phyloP scores from a whole-genome alignment of 2,329 filamentous ascomycete species.

The Rugonectria rugulosa region DNA sequence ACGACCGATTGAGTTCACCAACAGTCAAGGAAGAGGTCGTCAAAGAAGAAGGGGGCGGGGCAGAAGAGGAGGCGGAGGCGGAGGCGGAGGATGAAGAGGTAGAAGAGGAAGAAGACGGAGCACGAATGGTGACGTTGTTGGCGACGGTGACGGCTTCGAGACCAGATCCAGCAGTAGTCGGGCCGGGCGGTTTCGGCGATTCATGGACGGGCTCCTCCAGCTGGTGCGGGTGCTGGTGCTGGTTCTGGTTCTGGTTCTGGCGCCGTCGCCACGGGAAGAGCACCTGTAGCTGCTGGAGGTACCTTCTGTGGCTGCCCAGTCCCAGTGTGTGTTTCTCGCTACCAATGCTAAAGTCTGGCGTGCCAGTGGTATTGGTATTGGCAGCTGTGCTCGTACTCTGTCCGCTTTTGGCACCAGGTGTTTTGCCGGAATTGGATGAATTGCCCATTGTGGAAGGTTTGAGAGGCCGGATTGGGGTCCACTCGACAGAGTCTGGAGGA shows the following conservation, averaged over 20 bases:
- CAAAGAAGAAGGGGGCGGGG: slow-evolving; percentile 18
- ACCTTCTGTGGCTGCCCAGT: slow-evolving; percentile 12
- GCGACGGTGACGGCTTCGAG: slow-evolving; percentile 40
- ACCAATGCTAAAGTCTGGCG: no score
- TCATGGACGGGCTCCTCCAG: slow-evolving; percentile 29
- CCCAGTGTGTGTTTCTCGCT: background rate
- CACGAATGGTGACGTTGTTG: slow-evolving; percentile 36
- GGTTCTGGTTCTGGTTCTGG: slow-evolving; percentile 17
- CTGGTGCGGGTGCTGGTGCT: background rate
- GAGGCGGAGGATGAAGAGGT: slow-evolving; percentile 11
- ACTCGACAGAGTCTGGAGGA: slow-evolving; percentile 9
- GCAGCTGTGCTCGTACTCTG: slow-evolving; percentile 16
- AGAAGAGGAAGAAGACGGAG: slow-evolving; percentile 20
- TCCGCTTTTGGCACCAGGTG: slow-evolving; percentile 32
- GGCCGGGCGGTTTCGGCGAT: slow-evolving; percentile 38
- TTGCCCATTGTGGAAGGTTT: slow-evolving; percentile 8
- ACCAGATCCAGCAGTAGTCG: slow-evolving; percentile 25
- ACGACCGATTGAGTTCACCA: slow-evolving; percentile 9
- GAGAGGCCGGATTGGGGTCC: slow-evolving; percentile 7
- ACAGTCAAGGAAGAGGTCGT: slow-evolving; percentile 9
- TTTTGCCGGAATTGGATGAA: slow-evolving; percentile 18
- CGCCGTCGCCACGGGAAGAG: slow-evolving; percentile 24
- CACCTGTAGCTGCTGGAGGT: slow-evolving; percentile 19
- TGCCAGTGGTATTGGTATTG: no score
- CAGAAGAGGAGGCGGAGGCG: slow-evolving; percentile 21